Evolutionary conservation across 106 monocot species (phyloP).

Genomic region (Dendrobium officinale): DNA sequence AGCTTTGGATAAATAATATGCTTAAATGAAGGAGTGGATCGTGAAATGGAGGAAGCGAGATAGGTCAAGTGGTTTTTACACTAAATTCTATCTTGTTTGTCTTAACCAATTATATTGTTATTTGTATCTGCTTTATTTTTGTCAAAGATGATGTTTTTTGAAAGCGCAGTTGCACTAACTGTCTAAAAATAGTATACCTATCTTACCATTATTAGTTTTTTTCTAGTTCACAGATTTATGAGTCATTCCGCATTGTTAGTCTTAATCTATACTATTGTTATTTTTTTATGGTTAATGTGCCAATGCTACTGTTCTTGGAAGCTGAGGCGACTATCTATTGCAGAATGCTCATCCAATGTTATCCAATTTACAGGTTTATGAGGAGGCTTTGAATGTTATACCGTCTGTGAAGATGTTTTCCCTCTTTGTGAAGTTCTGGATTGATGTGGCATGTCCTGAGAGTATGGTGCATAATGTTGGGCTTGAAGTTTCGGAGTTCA

Average conservation of each 20-base stretch:
- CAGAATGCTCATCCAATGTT: neutral
- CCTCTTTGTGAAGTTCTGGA: slow-evolving; percentile 48
- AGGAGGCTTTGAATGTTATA: slow-evolving; percentile 45
- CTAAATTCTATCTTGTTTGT: no score
- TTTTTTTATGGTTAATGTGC: neutral
- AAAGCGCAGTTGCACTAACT: neutral
- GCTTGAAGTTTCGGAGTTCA: slow-evolving; percentile 22
- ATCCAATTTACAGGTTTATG: slow-evolving; percentile 43
- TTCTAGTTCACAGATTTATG: neutral
- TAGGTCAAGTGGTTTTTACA: no score
- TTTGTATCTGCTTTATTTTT: neutral
- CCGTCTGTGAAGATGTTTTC: slow-evolving; percentile 61
- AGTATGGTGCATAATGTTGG: slow-evolving; percentile 8
- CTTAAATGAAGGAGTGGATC: no score
- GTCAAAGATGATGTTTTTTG: neutral
- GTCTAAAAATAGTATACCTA: neutral
- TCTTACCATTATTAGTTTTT: neutral
- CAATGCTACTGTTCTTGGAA: neutral
- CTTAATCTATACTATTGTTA: neutral
- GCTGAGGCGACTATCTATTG: neutral
- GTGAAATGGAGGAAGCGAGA: no score
- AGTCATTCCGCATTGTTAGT: neutral
- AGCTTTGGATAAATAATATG: no score
- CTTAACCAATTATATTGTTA: neutral
- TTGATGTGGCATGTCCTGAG: slow-evolving; percentile 22